These are phyloP conservation scores for Agaricales sp. DNA, from an alignment of 1,284 basidiomycete species.

Conservation along the genomic window DNA sequence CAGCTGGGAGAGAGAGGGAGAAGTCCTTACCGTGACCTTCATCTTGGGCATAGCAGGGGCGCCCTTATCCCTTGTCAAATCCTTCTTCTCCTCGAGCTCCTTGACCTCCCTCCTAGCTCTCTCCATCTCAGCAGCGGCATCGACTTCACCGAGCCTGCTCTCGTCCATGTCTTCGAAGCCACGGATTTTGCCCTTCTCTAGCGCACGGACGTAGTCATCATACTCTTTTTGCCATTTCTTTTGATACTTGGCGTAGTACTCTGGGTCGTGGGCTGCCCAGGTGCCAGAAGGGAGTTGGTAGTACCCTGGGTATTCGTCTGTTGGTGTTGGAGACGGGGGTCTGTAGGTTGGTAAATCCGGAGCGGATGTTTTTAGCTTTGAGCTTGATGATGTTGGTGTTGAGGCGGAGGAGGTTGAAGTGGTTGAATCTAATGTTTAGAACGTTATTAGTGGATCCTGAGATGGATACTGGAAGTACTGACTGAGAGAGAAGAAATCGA, in stretches of 20 bases:
- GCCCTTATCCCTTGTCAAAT: constrained; percentile 46
- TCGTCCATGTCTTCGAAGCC: constrained; percentile 55
- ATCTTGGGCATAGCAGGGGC: constrained; percentile 55
- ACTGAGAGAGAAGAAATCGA: constrained; percentile 63
- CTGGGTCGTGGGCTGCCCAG: constrained; percentile 71
- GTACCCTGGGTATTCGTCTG: constrained; percentile 82
- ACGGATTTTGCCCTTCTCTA: constrained; percentile 56
- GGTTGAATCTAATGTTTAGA: constrained; percentile 13
- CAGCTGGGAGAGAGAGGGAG: constrained; percentile 6
- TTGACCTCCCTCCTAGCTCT: constrained; percentile 58
- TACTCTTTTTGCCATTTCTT: constrained; percentile 65
- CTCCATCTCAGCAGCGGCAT: constrained; percentile 66
- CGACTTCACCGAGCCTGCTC: constrained; percentile 46
- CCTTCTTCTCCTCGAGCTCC: constrained; percentile 64
- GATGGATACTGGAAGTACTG: constrained; percentile 5
- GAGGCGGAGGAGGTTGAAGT: constrained; percentile 15
- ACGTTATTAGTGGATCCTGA: constrained; percentile 13
- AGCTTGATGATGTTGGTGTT: constrained; percentile 13
- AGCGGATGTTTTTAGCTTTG: constrained; percentile 42
- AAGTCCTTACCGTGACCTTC: constrained; percentile 50
- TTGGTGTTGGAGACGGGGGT: constrained; percentile 64
- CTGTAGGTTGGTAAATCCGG: constrained; percentile 60
- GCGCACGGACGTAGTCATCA: constrained; percentile 53
- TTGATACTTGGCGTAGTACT: constrained; percentile 67
- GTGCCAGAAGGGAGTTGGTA: constrained; percentile 74